Conservation (phyloP, 768 basidiomycete genomes). For the Tylopilus sp. region DNA sequence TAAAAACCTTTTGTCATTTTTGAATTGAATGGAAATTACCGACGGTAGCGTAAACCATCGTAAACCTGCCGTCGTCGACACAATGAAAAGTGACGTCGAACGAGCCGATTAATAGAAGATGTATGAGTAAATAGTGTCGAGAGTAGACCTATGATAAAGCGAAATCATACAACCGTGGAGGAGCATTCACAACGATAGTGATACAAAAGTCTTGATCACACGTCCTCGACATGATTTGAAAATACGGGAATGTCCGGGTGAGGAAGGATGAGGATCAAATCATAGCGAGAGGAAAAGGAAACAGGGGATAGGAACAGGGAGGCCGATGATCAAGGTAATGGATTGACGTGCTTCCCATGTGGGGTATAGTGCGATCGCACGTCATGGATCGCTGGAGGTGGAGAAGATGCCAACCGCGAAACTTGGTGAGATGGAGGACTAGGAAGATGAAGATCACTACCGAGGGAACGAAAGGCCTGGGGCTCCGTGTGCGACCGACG, state of each 20-base stretch:
- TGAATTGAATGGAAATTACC: constrained; percentile 20
- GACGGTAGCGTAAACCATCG: constrained; percentile 24
- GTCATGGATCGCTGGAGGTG: constrained; percentile 36
- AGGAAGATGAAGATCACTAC: constrained; percentile 49
- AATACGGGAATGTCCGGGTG: constrained; percentile 29
- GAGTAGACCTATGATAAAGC: constrained; percentile 34
- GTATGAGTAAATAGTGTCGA: constrained; percentile 33
- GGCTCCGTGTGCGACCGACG: constrained; percentile 58
- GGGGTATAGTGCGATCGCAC: constrained; percentile 37
- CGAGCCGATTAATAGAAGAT: constrained; percentile 26
- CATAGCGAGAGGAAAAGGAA: constrained; percentile 16
- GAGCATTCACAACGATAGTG: constrained; percentile 28
- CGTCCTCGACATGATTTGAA: constrained; percentile 24
- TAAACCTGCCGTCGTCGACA: constrained; percentile 9
- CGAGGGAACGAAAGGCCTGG: constrained; percentile 46
- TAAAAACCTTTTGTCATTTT: constrained; percentile 27
- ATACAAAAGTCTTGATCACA: constrained; percentile 30
- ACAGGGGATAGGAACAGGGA: constrained; percentile 14
- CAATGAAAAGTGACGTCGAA: constrained; percentile 18
- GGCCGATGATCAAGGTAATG: constrained; percentile 39
- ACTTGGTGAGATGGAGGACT: constrained; percentile 40
- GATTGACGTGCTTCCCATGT: constrained; percentile 47
- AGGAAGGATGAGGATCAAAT: constrained; percentile 20
- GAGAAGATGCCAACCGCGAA: constrained; percentile 44
- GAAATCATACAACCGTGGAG: constrained; percentile 21